phyloP scores from a whole-genome alignment of 83 land plant genomes.

The Picea engelmannii region DNA sequence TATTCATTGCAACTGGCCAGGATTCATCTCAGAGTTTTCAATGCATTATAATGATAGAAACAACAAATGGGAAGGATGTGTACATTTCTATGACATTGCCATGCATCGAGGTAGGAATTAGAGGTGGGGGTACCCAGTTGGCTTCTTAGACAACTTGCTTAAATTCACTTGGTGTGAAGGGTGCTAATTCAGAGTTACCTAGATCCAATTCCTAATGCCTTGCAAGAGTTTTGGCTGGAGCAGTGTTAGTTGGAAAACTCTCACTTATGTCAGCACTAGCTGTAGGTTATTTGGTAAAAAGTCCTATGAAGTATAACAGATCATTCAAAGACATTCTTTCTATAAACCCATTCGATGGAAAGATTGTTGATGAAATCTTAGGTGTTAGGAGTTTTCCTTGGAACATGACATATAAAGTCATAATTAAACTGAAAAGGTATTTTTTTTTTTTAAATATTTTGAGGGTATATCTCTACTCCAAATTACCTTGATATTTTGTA shows the following conservation, averaged over 20 bases:
- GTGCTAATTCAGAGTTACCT: slow-evolving; percentile 31
- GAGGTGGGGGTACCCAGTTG: too few species aligned
- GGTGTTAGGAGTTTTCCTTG: too few species aligned
- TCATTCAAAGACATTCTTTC: slow-evolving; percentile 10
- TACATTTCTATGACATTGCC: slow-evolving; percentile 93
- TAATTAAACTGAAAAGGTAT: too few species aligned
- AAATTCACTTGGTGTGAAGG: slow-evolving; percentile 44
- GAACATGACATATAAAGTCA: too few species aligned
- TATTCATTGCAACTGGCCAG: slow-evolving; percentile 90
- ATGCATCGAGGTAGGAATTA: slow-evolving; percentile 43
- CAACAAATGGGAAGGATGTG: slow-evolving; percentile 77
- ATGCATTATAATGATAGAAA: slow-evolving; percentile 92
- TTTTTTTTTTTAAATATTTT: too few species aligned
- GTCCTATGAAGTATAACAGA: slow-evolving; percentile 29
- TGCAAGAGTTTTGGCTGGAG: slow-evolving; percentile 34
- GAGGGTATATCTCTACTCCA: too few species aligned
- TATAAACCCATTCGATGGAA: too few species aligned
- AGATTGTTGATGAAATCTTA: too few species aligned
- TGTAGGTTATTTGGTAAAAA: slow-evolving; percentile 25
- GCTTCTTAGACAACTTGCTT: slow-evolving; percentile 40
- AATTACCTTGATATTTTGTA: too few species aligned
- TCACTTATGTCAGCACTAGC: slow-evolving; percentile 32
- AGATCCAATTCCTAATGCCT: slow-evolving; percentile 33
- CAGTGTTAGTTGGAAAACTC: slow-evolving; percentile 26
- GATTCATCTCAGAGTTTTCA: slow-evolving; percentile 95